phyloP scores from a whole-genome alignment of 1,284 basidiomycete species.

The Mycena citricolor region DNA sequence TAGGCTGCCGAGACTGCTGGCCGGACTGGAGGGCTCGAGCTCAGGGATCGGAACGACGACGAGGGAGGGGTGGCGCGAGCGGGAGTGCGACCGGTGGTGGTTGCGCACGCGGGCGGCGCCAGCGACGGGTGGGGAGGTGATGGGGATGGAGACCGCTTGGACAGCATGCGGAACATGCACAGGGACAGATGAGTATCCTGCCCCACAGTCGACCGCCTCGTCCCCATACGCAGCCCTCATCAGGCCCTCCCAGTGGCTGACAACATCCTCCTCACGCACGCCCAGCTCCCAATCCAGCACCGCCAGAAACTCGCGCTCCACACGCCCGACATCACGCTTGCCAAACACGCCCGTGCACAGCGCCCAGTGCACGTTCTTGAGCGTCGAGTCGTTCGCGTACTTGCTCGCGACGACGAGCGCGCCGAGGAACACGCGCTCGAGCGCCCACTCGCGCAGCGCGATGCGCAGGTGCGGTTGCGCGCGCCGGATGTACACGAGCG shows the following conservation, averaged over 20 bases:
- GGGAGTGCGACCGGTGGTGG: conserved; percentile 1
- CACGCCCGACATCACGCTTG: conserved; percentile 55
- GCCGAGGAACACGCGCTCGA: conserved; percentile 18
- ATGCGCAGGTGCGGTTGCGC: conserved; percentile 16
- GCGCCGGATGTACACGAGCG: conserved; percentile 16
- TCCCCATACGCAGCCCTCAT: conserved; percentile 1
- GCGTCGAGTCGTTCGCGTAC: conserved; percentile 56
- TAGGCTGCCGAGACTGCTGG: conserved; percentile 1
- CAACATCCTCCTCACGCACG: conserved; percentile 7
- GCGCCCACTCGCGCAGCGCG: conserved; percentile 16
- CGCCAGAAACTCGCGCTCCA: conserved; percentile 58
- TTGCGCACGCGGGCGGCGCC: not conserved
- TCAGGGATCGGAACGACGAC: conserved; percentile 1
- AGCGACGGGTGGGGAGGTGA: conserved; percentile 1
- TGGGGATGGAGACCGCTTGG: not conserved
- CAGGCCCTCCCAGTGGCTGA: conserved; percentile 11
- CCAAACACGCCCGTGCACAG: conserved; percentile 57
- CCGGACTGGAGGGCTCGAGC: conserved; percentile 4
- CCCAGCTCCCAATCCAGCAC: conserved; percentile 52
- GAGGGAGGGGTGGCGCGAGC: not conserved
- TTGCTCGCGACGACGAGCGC: conserved; percentile 15
- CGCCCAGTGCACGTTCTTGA: conserved; percentile 59
- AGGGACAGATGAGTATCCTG: too few species aligned
- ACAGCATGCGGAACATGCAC: not conserved
- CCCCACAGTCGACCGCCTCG: too few species aligned